These are phyloP conservation scores for Nannochloropsis oceanica DNA, from an alignment of 108 stramenopile species.

Conservation along the genomic window DNA sequence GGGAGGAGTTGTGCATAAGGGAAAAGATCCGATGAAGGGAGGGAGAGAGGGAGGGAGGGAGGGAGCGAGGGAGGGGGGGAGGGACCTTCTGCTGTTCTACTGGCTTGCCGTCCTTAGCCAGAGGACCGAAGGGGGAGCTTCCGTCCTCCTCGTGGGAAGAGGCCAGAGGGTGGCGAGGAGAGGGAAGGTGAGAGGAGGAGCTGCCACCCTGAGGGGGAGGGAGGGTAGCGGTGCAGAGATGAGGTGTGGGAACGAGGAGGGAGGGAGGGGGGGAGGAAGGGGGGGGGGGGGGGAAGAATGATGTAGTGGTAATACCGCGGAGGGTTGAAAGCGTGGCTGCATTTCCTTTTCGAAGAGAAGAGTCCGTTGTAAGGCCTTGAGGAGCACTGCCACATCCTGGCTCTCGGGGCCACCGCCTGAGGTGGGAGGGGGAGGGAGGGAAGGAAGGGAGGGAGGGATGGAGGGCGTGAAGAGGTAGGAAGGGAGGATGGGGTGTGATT, in stretches of 20 bases:
- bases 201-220: not conserved
- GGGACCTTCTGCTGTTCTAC: not conserved
- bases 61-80: not conserved
- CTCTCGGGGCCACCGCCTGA: slow-evolving; percentile 32
- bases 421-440: too few species aligned
- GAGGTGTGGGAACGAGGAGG: not conserved
- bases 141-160: slow-evolving; percentile 20
- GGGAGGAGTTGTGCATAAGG: not conserved
- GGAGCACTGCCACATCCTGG: slow-evolving; percentile 64
- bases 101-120: not conserved
- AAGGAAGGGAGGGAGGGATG: not conserved
- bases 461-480: not conserved
- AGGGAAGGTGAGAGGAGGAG: too few species aligned
- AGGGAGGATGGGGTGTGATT: too few species aligned
- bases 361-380: slow-evolving; percentile 83
- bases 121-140: slow-evolving; percentile 40
- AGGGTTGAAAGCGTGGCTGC: slow-evolving; percentile 48
- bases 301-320: not conserved
- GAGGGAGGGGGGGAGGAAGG: not conserved
- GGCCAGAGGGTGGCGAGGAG: not conserved
- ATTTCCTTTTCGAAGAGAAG: slow-evolving; percentile 92
- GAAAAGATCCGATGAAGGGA: not conserved
- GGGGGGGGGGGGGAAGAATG: not conserved
- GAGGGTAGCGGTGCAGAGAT: not conserved
- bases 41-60: not conserved